Evolutionary conservation across 202 grass and related monocot species (phyloP), one percentile per base, ranked within the genome.

Genomic region (Musa balbisiana): DNA sequence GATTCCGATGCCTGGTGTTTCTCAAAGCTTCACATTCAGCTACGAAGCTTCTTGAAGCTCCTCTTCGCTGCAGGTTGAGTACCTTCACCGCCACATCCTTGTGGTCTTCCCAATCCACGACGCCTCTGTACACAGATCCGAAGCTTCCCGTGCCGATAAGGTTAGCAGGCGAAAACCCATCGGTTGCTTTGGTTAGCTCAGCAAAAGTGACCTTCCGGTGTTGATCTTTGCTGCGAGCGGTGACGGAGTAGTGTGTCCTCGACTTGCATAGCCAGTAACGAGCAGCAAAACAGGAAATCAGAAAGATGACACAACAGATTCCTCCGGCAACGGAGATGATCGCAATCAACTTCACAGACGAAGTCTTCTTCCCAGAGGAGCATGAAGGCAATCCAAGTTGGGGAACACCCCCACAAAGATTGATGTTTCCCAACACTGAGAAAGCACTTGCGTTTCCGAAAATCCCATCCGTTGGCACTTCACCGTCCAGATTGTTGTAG

Each of bases 391-490:
- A 55, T 1, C 82, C 55, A 8, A 89, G 62, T 65, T 85, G 17
- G 77, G 89, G 29, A 24, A 78, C 51, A 11, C 87, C 84, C 3
- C 90, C 80, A 79, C 87, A 92, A 10, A 92, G 51, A 58, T 84
- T 51, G 51, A 21, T 16, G 29, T 87, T 87, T 71, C 78, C 85
- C 43, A n/a, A 51, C 8, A 87, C 29, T 53, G 81, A 80, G 23
- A 71, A 17, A 22, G 25, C 73, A 67, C 10, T 55, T 0, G 43
- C 79, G 78, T 89, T 88, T 5, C 55, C 53, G 65, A 85, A 92
- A 63, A 82, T 29, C 23, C 86, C 86, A 60, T 70, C 12, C 24
- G 73, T 6, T 74, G 89, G 83, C 50, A 88, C 67, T 80, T 77
- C 13, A 43, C 86, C 89, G n/a, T 82, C 65, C 29, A 92, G 82